Percentiles rank a stretch among this genome's conserved stretches.
phyloP scores from a whole-genome alignment of 768 basidiomycete genomes.

The Serendipita sp. region DNA sequence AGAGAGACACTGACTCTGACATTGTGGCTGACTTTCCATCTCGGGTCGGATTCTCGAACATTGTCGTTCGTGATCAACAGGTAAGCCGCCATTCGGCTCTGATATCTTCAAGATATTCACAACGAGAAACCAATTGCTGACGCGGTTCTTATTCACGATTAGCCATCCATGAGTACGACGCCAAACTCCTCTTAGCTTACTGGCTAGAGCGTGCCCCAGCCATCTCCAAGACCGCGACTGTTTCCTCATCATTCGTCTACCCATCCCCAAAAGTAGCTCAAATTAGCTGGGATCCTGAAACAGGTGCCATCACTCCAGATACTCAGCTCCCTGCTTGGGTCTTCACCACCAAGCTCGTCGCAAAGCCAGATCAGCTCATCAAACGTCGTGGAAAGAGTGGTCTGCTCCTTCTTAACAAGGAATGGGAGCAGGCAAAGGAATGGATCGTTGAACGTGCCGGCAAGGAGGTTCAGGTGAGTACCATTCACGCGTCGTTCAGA shows the following conservation, averaged over 20 bases:
- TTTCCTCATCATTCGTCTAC: conserved; percentile 42
- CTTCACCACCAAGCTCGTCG: conserved; percentile 74
- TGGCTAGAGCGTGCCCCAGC: conserved; percentile 86
- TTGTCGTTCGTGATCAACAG: not conserved
- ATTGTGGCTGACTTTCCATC: too few species aligned
- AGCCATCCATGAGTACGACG: conserved; percentile 96
- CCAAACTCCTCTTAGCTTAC: conserved; percentile 92
- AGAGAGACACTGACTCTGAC: too few species aligned
- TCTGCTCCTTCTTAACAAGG: conserved; percentile 84
- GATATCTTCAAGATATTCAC: too few species aligned
- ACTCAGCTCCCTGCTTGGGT: conserved; percentile 62
- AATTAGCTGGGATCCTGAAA: conserved; percentile 60
- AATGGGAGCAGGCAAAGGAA: conserved; percentile 67
- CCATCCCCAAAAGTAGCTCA: conserved; percentile 70
- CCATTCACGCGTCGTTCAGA: conserved; percentile 8
- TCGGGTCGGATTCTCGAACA: not conserved
- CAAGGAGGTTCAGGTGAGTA: conserved; percentile 72
- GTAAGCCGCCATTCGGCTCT: not conserved
- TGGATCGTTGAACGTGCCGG: conserved; percentile 86
- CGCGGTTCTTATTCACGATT: not conserved
- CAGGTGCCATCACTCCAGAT: conserved; percentile 43
- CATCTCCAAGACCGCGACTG: conserved; percentile 44
- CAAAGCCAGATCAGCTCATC: conserved; percentile 96
- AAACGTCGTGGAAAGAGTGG: conserved; percentile 99
- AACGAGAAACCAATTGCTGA: too few species aligned